Base-by-base conservation (phyloP, 164 flowering plant genomes). In the Vitis labrusca region DNA sequence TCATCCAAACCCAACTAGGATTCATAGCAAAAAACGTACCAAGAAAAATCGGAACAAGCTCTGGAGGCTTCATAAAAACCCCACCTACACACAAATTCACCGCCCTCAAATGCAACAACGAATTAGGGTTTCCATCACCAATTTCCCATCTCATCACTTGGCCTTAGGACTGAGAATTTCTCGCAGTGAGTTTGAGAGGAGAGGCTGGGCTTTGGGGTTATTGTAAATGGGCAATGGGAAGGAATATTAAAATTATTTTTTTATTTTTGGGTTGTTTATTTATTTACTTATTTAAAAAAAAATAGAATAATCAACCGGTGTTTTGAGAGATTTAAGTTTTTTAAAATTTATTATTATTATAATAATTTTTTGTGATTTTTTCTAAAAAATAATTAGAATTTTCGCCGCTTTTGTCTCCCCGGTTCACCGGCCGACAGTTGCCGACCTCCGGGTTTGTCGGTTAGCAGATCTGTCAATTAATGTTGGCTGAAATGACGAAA, bases 351-450 rank as follows among this genome's bases (percentile, higher is more conserved):
- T 15, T 57, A n/a, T 32, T 19, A 56, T 37, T 3, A 37, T 37
- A 63, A 4, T 51, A 64, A 44, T 55, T 10, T 48, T 50, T 70
- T 54, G 48, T 17, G 16, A 27, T 47, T 63, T 67, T 68, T 51
- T 7, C 55, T 30, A 16, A 37, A 59, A 2, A 32, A n/a, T 16
- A 27, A 15, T 73, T 51, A 51, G 68, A 53, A 63, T 74, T 67
- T 79, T 74, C 78, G 73, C 79, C 84, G 79, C 66, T 70, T 59
- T 71, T 82, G 80, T 74, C 84, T 80, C 83, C 84, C 79, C 65
- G 71, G 67, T 74, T 74, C 83, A 66, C 70, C 73, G 85, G 85
- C 89, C 87, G 89, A 85, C 89, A 83, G 54, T 81, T 83, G 86
- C 89, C 85, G 82, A 79, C 86, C 82, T 76, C 84, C 78, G 65